Conservation (phyloP, 768 basidiomycete species). For the Amanita thiersii region DNA sequence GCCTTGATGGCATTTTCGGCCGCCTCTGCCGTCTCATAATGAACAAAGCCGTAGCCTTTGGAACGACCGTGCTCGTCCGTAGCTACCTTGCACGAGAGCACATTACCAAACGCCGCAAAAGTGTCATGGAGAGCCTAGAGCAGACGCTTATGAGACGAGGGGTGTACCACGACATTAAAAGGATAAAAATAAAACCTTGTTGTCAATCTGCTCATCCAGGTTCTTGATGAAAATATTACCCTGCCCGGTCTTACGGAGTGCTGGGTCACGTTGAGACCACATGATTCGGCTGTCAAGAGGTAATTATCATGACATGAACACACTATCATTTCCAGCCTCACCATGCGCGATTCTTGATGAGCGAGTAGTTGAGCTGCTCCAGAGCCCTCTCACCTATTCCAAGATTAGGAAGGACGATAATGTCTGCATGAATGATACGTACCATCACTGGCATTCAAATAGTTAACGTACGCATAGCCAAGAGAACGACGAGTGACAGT, state of each 20-base stretch:
- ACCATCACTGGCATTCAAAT: slow-evolving; percentile 93
- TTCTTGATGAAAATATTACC: slow-evolving; percentile 99
- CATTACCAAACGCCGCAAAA: slow-evolving; percentile 97
- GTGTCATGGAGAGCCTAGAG: slow-evolving; percentile 94
- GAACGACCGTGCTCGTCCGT: slow-evolving; percentile 93
- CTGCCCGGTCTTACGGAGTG: slow-evolving; percentile 97
- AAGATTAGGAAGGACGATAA: slow-evolving; percentile 8
- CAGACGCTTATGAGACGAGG: slow-evolving; percentile 3
- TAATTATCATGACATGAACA: slow-evolving; percentile 9
- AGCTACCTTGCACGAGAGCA: slow-evolving; percentile 98
- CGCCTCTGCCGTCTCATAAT: slow-evolving; percentile 97
- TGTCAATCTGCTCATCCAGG: slow-evolving; percentile 93
- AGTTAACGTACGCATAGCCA: slow-evolving; percentile 99
- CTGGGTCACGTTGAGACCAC: slow-evolving; percentile 99
- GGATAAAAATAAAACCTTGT: slow-evolving; percentile 55
- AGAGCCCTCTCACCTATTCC: slow-evolving; percentile 87
- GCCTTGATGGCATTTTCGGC: slow-evolving; percentile 95
- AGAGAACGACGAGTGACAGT: slow-evolving; percentile 99
- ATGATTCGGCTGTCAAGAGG: slow-evolving; percentile 79
- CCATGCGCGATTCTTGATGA: slow-evolving; percentile 98
- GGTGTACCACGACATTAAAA: not conserved
- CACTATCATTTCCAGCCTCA: slow-evolving; percentile 25
- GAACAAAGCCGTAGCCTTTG: slow-evolving; percentile 98
- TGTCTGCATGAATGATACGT: slow-evolving; percentile 16
- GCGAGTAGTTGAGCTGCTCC: slow-evolving; percentile 98